Base-by-base conservation (phyloP, 2,329 filamentous ascomycete genomes). In the Colletotrichum endophyticum region DNA sequence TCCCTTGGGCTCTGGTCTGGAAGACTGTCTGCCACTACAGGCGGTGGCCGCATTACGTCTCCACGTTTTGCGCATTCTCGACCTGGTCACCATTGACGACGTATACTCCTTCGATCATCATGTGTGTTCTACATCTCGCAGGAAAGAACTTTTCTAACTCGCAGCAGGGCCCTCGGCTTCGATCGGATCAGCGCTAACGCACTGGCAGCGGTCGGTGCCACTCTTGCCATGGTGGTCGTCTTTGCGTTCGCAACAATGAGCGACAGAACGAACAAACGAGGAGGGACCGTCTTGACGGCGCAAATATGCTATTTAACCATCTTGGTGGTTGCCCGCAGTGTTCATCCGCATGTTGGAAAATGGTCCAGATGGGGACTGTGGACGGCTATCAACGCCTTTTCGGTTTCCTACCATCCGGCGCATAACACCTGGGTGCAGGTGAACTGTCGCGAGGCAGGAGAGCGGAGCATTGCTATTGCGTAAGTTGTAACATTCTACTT, bases 401-500 rank as follows among this genome's bases (percentile, higher is more conserved):
- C 89, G 0, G 89, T 90, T 11, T 87, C 89, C 0, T 91, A 90
- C 77, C 89, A 91, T 79, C 89, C 89, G 0, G 84, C 89, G 1
- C 88, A 90, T 71, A 91, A 90, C 80, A 85, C 87, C 0, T 91
- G 88, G 89, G 82, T 89, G 22, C 88, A 90, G 79, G 81, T 90
- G 8, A 91, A 91, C 77, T 90, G 89, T 78, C 82, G 81, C 16
- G 86, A 86, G 22, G 79, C 86, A 0, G 80, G 85, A 6, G 88
- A 90, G 79, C 80, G 88, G 70, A 90, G 87, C 76, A 88, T 91
- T 67, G 84, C 83, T 25, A 86, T 91, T 63, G 88, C 89, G 83
- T 88, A 78, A 78, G 87, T 80, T 7, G 6, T 28, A 32, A 36
- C 8, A 6, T 11, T 12, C 25, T 44, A 6, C 8, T 30, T 36